These are phyloP conservation scores for Lipomyces yamadae DNA, from an alignment of 805 yeast genomes.

Conservation along the genomic window DNA sequence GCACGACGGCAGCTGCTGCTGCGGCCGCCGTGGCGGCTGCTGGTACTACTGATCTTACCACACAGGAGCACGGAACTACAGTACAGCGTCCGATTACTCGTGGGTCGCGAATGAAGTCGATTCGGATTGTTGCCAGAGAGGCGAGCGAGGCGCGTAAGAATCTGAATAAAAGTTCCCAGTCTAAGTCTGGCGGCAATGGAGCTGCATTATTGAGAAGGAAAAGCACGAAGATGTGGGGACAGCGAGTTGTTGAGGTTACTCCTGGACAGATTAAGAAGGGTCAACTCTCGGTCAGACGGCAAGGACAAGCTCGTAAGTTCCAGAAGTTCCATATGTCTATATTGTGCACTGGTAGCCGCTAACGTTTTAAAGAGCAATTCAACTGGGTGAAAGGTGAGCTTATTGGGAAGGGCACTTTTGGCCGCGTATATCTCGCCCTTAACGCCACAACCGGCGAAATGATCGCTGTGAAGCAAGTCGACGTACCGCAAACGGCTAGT, in stretches of 20 bases:
- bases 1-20: conserved; percentile 21
- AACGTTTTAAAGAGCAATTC: conserved; percentile 64
- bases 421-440: conserved; percentile 86
- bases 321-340: conserved; percentile 38
- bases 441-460: conserved; percentile 97
- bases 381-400: conserved; percentile 98
- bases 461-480: conserved; percentile 97
- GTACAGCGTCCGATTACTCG: conserved; percentile 41
- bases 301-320: conserved; percentile 67
- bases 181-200: conserved; percentile 6
- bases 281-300: conserved; percentile 44
- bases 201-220: conserved; percentile 60
- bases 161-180: conserved; percentile 35
- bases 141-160: conserved; percentile 69
- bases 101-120: conserved; percentile 77
- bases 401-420: conserved; percentile 96
- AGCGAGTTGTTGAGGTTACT: conserved; percentile 86
- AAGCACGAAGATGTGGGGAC: conserved; percentile 98
- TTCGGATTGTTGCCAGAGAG: conserved; percentile 90
- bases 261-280: conserved; percentile 50
- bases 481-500: conserved; percentile 56
- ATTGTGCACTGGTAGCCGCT: conserved; percentile 45
- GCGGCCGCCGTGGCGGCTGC: conserved; percentile 9
- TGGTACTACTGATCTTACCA: background rate
- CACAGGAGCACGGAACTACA: background rate